Conservation (phyloP, 768 basidiomycete genomes). For the Chalciporus sphaerocephalus region DNA sequence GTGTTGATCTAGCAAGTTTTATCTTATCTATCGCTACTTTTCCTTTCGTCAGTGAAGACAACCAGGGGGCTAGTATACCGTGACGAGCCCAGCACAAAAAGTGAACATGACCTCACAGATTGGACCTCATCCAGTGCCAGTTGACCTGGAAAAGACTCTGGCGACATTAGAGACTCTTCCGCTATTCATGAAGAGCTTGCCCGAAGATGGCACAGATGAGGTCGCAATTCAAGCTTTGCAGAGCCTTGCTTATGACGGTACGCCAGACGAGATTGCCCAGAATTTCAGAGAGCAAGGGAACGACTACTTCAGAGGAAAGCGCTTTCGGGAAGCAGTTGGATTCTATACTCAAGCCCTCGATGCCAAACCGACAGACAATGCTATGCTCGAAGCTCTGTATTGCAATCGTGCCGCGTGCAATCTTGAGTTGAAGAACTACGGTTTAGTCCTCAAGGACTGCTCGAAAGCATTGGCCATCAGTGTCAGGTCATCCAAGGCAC, state of each 20-base stretch:
- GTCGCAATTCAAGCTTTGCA: slow-evolving; percentile 76
- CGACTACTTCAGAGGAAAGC: slow-evolving; percentile 85
- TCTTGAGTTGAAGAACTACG: slow-evolving; percentile 84
- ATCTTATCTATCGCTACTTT: slow-evolving; percentile 17
- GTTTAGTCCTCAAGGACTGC: slow-evolving; percentile 81
- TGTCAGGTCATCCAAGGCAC: slow-evolving; percentile 69
- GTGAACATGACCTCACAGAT: slow-evolving; percentile 19
- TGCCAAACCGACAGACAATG: slow-evolving; percentile 64
- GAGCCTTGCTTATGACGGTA: slow-evolving; percentile 82
- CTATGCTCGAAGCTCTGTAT: slow-evolving; percentile 61
- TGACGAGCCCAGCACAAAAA: background rate
- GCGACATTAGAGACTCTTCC: slow-evolving; percentile 63
- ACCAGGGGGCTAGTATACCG: background rate
- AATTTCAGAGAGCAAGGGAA: slow-evolving; percentile 97
- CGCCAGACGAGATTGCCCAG: slow-evolving; percentile 86
- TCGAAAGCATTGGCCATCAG: slow-evolving; percentile 66
- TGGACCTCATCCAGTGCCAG: slow-evolving; percentile 22
- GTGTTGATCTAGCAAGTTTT: slow-evolving; percentile 2
- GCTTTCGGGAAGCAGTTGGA: slow-evolving; percentile 78
- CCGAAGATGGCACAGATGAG: slow-evolving; percentile 59
- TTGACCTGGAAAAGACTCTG: slow-evolving; percentile 35
- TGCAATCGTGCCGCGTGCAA: slow-evolving; percentile 94
- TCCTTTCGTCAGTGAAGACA: background rate
- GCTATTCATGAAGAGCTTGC: slow-evolving; percentile 89
- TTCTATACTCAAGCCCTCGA: slow-evolving; percentile 92